Conservation (phyloP, 371 early-diverging fungal species). For the Batkoa obscura region DNA sequence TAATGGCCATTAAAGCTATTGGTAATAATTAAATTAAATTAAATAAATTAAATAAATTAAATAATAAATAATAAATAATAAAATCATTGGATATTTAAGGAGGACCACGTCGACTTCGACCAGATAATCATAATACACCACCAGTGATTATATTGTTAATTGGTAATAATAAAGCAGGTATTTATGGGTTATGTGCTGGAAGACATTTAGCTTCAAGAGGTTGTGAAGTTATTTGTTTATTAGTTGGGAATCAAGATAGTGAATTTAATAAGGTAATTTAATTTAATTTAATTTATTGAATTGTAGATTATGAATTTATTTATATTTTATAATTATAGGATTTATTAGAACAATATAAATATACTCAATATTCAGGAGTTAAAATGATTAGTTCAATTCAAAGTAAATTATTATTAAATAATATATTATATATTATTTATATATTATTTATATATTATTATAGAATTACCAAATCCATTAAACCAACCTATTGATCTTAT, state of each 20-base stretch:
- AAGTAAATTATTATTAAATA: conserved; percentile 4
- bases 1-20: conserved; percentile 40
- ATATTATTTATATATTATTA: too few species aligned
- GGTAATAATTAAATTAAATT: too few species aligned
- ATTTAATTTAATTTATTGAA: too few species aligned
- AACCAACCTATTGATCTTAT: conserved; percentile 54
- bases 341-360: neutral
- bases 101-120: conserved; percentile 44
- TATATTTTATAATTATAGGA: too few species aligned
- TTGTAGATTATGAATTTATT: too few species aligned
- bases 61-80: too few species aligned
- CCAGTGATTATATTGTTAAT: conserved; percentile 43
- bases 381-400: neutral
- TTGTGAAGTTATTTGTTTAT: conserved; percentile 36
- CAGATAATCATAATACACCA: conserved; percentile 44
- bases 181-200: conserved; percentile 44
- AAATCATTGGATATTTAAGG: too few species aligned
- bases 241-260: conserved; percentile 20
- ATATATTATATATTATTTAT: conserved; percentile 10
- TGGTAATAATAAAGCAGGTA: conserved; percentile 52
- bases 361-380: neutral
- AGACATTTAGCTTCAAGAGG: conserved; percentile 56
- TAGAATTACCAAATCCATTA: conserved; percentile 24
- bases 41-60: too few species aligned
- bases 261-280: too few species aligned